A percentile compares a stretch with the other conserved stretches of the same genome.
Evolutionary conservation across 2,329 filamentous ascomycete species (phyloP).

Genomic region (Ophiostoma sp.): DNA sequence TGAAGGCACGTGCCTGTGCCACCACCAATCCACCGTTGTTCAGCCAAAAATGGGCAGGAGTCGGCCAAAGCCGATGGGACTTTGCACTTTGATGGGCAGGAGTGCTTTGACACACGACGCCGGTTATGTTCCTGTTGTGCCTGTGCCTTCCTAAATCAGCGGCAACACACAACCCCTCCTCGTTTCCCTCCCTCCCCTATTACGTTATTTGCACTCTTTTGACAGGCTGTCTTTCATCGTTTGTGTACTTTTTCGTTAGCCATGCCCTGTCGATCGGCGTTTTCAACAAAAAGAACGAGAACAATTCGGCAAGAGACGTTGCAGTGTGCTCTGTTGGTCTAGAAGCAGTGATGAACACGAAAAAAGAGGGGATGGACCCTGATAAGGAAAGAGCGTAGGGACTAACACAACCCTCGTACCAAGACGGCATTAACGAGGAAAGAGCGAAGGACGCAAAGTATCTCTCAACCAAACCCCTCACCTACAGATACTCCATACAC

Average conservation of each 20-base stretch:
- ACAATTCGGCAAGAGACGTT: not conserved
- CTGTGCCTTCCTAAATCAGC: not conserved
- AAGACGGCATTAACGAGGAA: too few species aligned
- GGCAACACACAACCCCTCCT: not conserved
- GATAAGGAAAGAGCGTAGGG: constrained; percentile 19
- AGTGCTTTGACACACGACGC: not conserved
- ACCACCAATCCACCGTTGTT: not conserved
- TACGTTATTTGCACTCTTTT: constrained; percentile 3
- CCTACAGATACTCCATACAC: not conserved
- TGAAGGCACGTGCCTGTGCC: not conserved
- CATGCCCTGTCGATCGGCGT: constrained; percentile 3
- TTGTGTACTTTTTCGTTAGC: not conserved
- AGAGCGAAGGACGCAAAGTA: constrained; percentile 2
- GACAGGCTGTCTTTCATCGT: not conserved
- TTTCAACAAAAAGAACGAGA: not conserved
- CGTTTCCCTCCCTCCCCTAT: not conserved
- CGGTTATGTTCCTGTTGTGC: not conserved
- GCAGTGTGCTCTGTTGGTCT: not conserved
- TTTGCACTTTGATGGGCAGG: not conserved
- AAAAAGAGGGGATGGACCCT: not conserved
- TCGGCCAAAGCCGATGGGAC: constrained; percentile 17
- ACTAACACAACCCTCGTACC: not conserved
- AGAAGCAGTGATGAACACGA: not conserved
- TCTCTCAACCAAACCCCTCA: not conserved
- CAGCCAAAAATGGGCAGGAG: not conserved